These are phyloP conservation scores for Vitis labrusca DNA, from an alignment of 164 flowering plant genomes.

Conservation along the genomic window DNA sequence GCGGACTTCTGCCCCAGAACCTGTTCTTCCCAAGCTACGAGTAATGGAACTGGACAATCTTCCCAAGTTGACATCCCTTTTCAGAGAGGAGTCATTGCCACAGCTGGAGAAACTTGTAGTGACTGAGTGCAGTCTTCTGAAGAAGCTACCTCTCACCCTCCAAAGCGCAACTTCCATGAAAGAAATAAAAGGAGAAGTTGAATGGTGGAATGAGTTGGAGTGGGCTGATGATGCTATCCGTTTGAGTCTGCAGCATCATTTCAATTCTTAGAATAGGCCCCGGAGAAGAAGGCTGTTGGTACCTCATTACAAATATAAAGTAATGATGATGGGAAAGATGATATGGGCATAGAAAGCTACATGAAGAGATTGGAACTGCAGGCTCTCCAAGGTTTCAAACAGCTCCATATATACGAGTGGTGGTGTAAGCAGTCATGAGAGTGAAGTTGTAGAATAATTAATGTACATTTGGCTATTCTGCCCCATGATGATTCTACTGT, in stretches of 20 bases:
- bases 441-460: too few species aligned
- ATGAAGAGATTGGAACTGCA: too few species aligned
- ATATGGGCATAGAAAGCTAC: too few species aligned
- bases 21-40: conserved; percentile 9
- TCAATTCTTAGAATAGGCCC: neutral
- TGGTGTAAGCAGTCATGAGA: too few species aligned
- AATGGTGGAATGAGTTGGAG: conserved; percentile 11
- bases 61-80: conserved; percentile 10
- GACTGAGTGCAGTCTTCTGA: conserved; percentile 5
- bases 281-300: too few species aligned
- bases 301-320: too few species aligned
- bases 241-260: conserved; percentile 2
- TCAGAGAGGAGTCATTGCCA: conserved; percentile 1
- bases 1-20: too few species aligned
- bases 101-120: conserved; percentile 3
- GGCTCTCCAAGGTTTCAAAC: too few species aligned
- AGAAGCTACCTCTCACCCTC: conserved; percentile 5
- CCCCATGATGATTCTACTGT: too few species aligned
- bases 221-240: neutral
- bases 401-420: too few species aligned
- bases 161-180: neutral
- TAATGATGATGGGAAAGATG: too few species aligned
- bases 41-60: conserved; percentile 5
- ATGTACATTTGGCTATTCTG: too few species aligned
- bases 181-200: conserved; percentile 10